phyloP scores from a whole-genome alignment of 2,329 filamentous ascomycete genomes.

The Teratosphaeria viscida region DNA sequence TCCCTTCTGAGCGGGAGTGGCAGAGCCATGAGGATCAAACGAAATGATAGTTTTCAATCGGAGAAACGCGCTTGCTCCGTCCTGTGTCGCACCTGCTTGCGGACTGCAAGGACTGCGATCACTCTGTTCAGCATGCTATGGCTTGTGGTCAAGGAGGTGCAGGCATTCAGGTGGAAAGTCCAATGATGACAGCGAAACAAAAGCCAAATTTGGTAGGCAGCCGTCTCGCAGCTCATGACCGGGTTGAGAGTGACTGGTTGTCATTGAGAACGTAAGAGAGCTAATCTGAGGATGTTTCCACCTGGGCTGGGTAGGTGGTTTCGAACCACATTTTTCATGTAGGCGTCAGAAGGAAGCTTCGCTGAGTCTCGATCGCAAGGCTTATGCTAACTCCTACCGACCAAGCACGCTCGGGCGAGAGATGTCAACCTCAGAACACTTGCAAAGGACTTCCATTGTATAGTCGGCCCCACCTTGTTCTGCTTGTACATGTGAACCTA shows the following conservation, averaged over 20 bases:
- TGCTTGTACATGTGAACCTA: too few relatives aligned
- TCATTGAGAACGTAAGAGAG: slow-evolving; percentile 23
- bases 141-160: slow-evolving; percentile 4
- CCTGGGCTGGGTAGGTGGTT: background rate
- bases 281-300: slow-evolving; percentile 23
- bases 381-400: too few relatives aligned
- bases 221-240: slow-evolving; percentile 7
- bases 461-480: too few relatives aligned
- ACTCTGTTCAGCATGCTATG: background rate
- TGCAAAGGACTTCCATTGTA: too few relatives aligned
- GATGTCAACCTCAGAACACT: too few relatives aligned
- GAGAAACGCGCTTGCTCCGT: slow-evolving; percentile 24
- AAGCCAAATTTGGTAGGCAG: slow-evolving; percentile 26
- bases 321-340: background rate
- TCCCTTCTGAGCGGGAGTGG: slow-evolving; percentile 1
- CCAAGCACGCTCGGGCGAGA: too few relatives aligned
- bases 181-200: slow-evolving; percentile 19
- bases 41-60: slow-evolving; percentile 31
- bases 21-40: slow-evolving; percentile 17
- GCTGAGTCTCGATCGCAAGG: too few relatives aligned
- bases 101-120: slow-evolving; percentile 11
- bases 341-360: background rate
- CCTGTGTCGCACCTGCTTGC: slow-evolving; percentile 3
- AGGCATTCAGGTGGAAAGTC: slow-evolving; percentile 9
- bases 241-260: slow-evolving; percentile 15